A percentile compares a stretch with the other conserved stretches of the same genome.
phyloP scores from a whole-genome alignment of 139 green algal species.

The Edaphochlamys debaryana region DNA sequence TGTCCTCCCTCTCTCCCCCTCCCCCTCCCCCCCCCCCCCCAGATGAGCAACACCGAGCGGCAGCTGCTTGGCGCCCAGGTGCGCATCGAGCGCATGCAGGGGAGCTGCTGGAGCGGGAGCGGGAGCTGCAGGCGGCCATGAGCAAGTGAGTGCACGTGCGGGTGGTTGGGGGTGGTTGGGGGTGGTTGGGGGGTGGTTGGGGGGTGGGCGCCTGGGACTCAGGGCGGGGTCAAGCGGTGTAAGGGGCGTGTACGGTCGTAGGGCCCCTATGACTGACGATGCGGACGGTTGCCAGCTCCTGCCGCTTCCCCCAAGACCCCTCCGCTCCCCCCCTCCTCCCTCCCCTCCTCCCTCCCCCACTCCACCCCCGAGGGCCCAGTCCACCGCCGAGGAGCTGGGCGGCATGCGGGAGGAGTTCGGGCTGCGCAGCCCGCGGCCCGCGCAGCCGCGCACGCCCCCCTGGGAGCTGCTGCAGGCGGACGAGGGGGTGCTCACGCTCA shows the following conservation, averaged over 20 bases:
- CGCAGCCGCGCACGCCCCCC: slow-evolving; percentile 36
- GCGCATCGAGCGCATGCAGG: not conserved
- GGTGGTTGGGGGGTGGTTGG: no score
- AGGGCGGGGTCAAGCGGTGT: not conserved
- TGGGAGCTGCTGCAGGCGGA: slow-evolving; percentile 45
- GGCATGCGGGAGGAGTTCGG: slow-evolving; percentile 34
- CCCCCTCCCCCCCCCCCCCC: not conserved
- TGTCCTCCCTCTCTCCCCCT: no score
- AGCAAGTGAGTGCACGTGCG: not conserved
- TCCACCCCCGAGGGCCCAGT: no score
- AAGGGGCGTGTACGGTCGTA: no score
- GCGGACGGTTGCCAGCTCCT: no score
- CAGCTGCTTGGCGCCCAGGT: not conserved
- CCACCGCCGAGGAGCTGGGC: slow-evolving; percentile 1
- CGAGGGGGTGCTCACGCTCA: slow-evolving; percentile 17
- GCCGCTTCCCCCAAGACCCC: no score
- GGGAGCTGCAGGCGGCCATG: slow-evolving; percentile 24
- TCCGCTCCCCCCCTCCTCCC: no score
- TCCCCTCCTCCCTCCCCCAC: not conserved
- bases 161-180: no score
- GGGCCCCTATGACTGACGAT: no score
- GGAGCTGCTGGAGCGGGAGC: slow-evolving; percentile 20
- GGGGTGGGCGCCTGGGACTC: not conserved
- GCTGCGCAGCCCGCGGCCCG: slow-evolving; percentile 22
- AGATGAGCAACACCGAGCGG: slow-evolving; percentile 30